Evolutionary conservation across 768 basidiomycete species (phyloP), one percentile per base, ranked within the genome.

Genomic region (Peribolospora kevripleyi): DNA sequence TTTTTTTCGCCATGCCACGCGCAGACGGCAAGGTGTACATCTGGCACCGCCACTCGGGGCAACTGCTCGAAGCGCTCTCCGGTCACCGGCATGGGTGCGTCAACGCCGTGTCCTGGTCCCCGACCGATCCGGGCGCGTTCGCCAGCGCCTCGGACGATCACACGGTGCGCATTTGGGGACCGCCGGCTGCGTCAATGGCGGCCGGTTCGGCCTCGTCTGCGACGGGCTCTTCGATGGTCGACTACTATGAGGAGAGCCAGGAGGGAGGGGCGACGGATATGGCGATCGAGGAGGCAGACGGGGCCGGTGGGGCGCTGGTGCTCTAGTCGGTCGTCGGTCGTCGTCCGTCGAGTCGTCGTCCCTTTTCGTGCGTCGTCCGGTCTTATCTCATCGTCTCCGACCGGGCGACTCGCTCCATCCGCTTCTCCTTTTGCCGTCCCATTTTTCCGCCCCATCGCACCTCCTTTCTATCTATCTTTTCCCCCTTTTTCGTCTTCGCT

Each of bases 61-160:
- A 74, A 3, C 73, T 90, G 48, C 72, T 97, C n/a, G 86, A 93
- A 66, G 74, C 79, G n/a, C 74, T 98, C 3, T 66, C 75, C 3
- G 93, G 93, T 0, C 91, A 97, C 62, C 79, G 78, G n/a, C 70
- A 71, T 55, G 88, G 87, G 46, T 83, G 81, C 58, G 90, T 98
- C 58, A 98, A 95, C 66, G 80, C 83, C 10, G 90, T 97, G 11
- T 82, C 88, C 42, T 98, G 93, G 93, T 90, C 93, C 67, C 87
- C 86, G 14, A 73, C 73, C 51, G 82, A 86, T 64, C 75, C 79
- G 60, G 77, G 80, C 55, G 82, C 95, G 80, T 95, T 97, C 69
- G 93, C 93, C 41, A 87, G 84, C 47, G 93, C 87, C 67, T 86
- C 86, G 48, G 91, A 98, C 66, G 91, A 98, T 69, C 70, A 72